Evolutionary conservation across 1,284 basidiomycete genomes (phyloP).

Genomic region (Pyrrhoderma noxium): DNA sequence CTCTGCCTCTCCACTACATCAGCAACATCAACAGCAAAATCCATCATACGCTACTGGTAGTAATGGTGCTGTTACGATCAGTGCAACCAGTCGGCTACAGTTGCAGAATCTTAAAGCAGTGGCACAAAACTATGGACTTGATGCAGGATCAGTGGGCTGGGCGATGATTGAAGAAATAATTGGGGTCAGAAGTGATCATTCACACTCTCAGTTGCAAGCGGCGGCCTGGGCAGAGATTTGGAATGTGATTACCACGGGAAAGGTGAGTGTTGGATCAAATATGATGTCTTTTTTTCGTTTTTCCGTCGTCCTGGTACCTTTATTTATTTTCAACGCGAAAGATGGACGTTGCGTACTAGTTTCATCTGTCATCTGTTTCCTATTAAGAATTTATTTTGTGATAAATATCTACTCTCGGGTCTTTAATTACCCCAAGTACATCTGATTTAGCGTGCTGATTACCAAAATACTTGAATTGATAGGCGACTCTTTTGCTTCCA

Average conservation of each 20-base stretch:
- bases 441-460: too few species aligned
- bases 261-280: slow-evolving; percentile 38
- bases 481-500: slow-evolving; percentile 79
- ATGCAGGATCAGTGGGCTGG: slow-evolving; percentile 70
- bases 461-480: too few species aligned
- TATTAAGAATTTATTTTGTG: too few species aligned
- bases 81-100: slow-evolving; percentile 64
- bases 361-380: background rate
- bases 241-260: slow-evolving; percentile 56
- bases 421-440: too few species aligned
- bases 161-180: slow-evolving; percentile 76
- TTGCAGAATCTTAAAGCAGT: slow-evolving; percentile 76
- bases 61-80: slow-evolving; percentile 28
- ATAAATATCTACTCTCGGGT: too few species aligned
- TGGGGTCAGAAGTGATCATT: slow-evolving; percentile 45
- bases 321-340: too few species aligned
- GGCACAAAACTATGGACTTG: slow-evolving; percentile 68
- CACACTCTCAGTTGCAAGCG: slow-evolving; percentile 16
- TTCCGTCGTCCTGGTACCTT: too few species aligned
- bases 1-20: slow-evolving; percentile 29
- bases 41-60: too few species aligned
- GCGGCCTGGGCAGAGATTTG: slow-evolving; percentile 75
- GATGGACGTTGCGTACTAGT: too few species aligned
- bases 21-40: slow-evolving; percentile 21
- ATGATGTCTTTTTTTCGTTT: background rate